phyloP scores from a whole-genome alignment of 2,329 filamentous ascomycete genomes.

The Plenodomus tracheiphilus region DNA sequence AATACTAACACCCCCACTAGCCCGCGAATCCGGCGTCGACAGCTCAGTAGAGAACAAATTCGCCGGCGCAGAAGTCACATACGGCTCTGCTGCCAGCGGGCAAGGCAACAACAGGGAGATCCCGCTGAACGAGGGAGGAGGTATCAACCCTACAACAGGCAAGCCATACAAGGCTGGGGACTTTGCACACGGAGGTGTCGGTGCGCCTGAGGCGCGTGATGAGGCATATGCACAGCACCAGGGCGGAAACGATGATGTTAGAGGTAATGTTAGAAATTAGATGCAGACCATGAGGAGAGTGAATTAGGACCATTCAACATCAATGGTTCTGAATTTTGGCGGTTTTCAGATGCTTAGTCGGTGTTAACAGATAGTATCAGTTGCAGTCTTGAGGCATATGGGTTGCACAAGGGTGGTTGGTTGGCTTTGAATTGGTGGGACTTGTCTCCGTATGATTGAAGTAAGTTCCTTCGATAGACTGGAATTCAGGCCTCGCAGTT shows the following conservation, averaged over 20 bases:
- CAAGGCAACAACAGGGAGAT: conserved; percentile 54
- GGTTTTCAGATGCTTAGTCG: too few relatives aligned
- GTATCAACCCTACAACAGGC: conserved; percentile 27
- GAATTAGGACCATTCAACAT: too few relatives aligned
- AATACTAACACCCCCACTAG: conserved; percentile 26
- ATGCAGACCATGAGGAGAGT: too few relatives aligned
- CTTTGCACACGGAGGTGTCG: conserved; percentile 49
- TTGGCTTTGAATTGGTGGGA: too few relatives aligned
- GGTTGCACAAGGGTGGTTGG: too few relatives aligned
- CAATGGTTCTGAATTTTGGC: too few relatives aligned
- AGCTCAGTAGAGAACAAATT: conserved; percentile 47
- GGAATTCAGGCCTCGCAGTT: too few relatives aligned
- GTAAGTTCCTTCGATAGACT: too few relatives aligned
- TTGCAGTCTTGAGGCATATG: too few relatives aligned
- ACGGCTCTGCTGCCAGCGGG: conserved; percentile 50
- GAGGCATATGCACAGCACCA: conserved; percentile 42
- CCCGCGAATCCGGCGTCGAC: conserved; percentile 54
- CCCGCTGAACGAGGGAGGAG: conserved; percentile 51
- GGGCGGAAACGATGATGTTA: conserved; percentile 47
- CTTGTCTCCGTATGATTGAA: too few relatives aligned
- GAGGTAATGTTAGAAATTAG: conserved; percentile 44
- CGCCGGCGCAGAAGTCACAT: conserved; percentile 49
- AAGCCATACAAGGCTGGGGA: conserved; percentile 52
- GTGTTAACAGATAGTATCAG: too few relatives aligned
- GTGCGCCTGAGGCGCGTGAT: conserved; percentile 53